These are phyloP conservation scores for Ophiosphaerella herpotricha DNA, from an alignment of 2,329 filamentous ascomycete species.

Conservation along the genomic window DNA sequence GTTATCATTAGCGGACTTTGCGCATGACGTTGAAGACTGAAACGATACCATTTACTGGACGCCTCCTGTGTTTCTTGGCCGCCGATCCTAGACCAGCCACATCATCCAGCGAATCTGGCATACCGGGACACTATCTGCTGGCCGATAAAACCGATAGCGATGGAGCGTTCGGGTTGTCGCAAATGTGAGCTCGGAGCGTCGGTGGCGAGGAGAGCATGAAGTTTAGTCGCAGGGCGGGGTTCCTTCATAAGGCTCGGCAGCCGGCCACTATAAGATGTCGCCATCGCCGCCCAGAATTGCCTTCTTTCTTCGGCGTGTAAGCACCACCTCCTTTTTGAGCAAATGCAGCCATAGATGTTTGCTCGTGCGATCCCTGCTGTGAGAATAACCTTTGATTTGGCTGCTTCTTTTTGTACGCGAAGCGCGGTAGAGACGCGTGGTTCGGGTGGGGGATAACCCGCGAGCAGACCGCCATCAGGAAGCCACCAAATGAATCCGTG, in stretches of 20 bases:
- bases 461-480: too few relatives aligned
- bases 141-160: background rate
- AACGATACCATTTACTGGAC: slow-evolving; percentile 13
- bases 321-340: background rate
- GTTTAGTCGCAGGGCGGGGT: background rate
- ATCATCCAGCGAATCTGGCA: slow-evolving; percentile 4
- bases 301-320: background rate
- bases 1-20: slow-evolving; percentile 5
- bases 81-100: background rate
- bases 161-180: slow-evolving; percentile 6
- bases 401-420: too few relatives aligned
- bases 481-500: too few relatives aligned
- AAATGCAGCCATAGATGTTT: background rate
- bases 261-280: background rate
- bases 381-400: background rate
- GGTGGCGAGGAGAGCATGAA: background rate
- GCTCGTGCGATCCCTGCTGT: background rate
- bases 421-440: too few relatives aligned
- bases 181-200: background rate
- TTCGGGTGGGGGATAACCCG: too few relatives aligned
- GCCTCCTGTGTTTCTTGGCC: slow-evolving; percentile 8
- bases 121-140: background rate
- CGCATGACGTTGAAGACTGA: background rate
- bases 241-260: slow-evolving; percentile 4
- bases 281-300: slow-evolving; percentile 1